Conservation (phyloP, 1,284 basidiomycete genomes). For the Melampsora americana region DNA sequence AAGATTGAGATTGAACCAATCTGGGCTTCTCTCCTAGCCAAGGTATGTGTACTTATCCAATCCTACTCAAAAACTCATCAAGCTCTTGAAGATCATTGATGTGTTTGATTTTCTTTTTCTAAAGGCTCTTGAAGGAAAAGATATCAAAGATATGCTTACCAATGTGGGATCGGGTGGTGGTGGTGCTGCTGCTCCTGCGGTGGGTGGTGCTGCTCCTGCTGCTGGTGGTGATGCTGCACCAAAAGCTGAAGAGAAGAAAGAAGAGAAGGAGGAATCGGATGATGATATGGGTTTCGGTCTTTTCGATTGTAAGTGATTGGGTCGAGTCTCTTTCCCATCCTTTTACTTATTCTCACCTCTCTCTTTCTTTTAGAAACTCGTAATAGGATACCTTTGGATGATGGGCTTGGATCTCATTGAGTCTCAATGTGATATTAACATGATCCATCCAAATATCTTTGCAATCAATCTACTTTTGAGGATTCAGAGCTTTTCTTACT, state of each 20-base stretch:
- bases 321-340: background rate
- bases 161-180: conserved; percentile 66
- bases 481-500: too few relatives aligned
- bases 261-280: conserved; percentile 61
- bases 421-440: too few relatives aligned
- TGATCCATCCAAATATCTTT: too few relatives aligned
- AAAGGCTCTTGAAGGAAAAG: conserved; percentile 86
- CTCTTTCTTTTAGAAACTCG: too few relatives aligned
- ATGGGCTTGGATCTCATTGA: too few relatives aligned
- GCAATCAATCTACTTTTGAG: too few relatives aligned
- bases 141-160: conserved; percentile 89
- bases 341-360: too few relatives aligned
- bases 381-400: too few relatives aligned
- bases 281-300: conserved; percentile 66
- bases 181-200: conserved; percentile 62
- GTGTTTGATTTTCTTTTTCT: background rate
- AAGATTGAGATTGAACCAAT: conserved; percentile 87
- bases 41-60: conserved; percentile 55
- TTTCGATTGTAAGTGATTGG: conserved; percentile 64
- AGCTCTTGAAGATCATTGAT: background rate
- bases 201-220: conserved; percentile 60
- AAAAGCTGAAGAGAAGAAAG: conserved; percentile 68
- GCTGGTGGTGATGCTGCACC: conserved; percentile 65
- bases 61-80: background rate
- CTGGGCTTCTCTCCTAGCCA: conserved; percentile 94